Evolutionary conservation across 148 eudicot species (phyloP).

Genomic region (Chenopodium berlandieri): DNA sequence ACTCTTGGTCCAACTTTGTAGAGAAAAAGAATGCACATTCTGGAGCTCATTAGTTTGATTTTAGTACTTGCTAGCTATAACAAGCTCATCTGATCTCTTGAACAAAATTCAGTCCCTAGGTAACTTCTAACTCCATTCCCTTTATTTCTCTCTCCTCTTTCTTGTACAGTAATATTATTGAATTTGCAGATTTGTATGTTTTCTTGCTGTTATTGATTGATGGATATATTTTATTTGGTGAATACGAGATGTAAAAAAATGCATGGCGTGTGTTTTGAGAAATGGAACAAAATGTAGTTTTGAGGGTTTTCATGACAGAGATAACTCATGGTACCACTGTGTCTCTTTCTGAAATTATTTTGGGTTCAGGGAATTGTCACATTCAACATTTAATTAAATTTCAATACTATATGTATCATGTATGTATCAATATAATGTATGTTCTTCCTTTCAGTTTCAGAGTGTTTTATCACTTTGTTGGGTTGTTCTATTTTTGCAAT

Average conservation of each 20-base stretch:
- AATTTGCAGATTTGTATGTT: background rate
- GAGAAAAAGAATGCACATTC: background rate
- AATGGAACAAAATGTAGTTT: background rate
- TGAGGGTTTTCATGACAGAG: background rate
- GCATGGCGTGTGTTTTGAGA: background rate
- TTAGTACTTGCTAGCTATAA: too few species aligned
- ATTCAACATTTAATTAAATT: slow-evolving; percentile 30
- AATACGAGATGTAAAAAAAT: background rate
- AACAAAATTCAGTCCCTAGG: slow-evolving; percentile 11
- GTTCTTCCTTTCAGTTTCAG: background rate
- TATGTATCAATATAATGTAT: background rate
- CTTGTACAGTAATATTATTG: too few species aligned
- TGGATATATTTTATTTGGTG: slow-evolving; percentile 12
- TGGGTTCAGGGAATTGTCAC: slow-evolving; percentile 42
- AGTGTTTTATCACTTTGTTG: background rate
- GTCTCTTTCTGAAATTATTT: background rate
- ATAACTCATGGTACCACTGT: background rate
- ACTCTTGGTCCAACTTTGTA: slow-evolving; percentile 39
- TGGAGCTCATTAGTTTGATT: slow-evolving; percentile 3
- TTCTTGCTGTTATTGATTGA: background rate
- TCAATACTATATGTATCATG: too few species aligned
- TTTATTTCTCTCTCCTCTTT: too few species aligned
- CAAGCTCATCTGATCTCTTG: background rate
- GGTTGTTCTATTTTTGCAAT: slow-evolving; percentile 16
- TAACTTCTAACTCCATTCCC: too few species aligned